These are phyloP conservation scores for Carex littledalei DNA, from an alignment of 176 grass and related monocot genomes.

Conservation along the genomic window DNA sequence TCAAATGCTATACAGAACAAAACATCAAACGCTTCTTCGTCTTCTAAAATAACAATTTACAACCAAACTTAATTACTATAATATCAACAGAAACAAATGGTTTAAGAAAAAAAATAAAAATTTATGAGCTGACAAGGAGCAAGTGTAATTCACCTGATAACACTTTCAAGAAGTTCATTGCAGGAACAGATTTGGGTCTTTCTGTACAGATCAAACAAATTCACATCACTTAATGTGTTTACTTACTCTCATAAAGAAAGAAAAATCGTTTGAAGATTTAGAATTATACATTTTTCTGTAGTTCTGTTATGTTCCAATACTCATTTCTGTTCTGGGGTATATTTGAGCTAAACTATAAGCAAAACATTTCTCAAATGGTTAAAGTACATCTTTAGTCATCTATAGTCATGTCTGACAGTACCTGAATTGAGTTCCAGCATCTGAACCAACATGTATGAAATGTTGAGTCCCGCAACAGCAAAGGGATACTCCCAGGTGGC, in stretches of 20 bases:
- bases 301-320: not conserved
- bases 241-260: not conserved
- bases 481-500: slow-evolving; percentile 98
- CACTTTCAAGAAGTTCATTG: slow-evolving; percentile 1
- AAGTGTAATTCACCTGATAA: slow-evolving; percentile 13
- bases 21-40: slow-evolving; percentile 11
- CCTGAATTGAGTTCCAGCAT: slow-evolving; percentile 98
- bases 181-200: slow-evolving; percentile 1
- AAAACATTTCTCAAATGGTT: not conserved
- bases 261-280: not conserved
- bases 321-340: not conserved
- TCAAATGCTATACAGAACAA: slow-evolving; percentile 22
- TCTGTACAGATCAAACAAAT: not conserved
- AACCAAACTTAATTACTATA: not conserved
- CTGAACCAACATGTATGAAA: slow-evolving; percentile 96
- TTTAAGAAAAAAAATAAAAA: not conserved
- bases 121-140: not conserved
- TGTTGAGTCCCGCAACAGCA: slow-evolving; percentile 95
- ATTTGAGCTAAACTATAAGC: not conserved
- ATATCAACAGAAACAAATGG: not conserved
- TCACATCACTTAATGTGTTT: not conserved
- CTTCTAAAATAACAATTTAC: not conserved
- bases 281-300: not conserved
- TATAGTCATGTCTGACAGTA: slow-evolving; percentile 10
- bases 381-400: not conserved